phyloP scores from a whole-genome alignment of 106 monocot genomes.

The Dendrobium catenatum region DNA sequence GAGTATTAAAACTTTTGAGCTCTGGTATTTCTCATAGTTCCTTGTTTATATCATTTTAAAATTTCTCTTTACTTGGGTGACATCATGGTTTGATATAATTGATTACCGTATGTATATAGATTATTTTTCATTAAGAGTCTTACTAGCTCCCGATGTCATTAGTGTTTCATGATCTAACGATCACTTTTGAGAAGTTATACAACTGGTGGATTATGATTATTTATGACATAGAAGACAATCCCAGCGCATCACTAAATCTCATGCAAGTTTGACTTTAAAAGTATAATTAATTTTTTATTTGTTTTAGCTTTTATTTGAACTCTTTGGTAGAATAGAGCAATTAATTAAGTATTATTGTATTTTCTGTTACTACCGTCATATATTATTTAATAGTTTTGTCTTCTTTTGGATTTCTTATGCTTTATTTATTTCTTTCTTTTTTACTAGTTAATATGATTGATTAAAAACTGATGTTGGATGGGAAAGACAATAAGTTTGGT shows the following conservation, averaged over 20 bases:
- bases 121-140: not conserved
- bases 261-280: not conserved
- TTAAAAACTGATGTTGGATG: not conserved
- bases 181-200: too few relatives aligned
- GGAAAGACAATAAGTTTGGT: not conserved
- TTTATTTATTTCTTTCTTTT: not conserved
- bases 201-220: too few relatives aligned
- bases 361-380: not conserved
- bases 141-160: not conserved
- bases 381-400: not conserved
- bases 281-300: not conserved
- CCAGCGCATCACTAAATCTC: too few relatives aligned
- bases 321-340: not conserved
- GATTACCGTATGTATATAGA: too few relatives aligned
- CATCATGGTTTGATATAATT: not conserved
- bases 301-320: not conserved
- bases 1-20: not conserved
- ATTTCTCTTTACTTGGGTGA: not conserved
- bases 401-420: not conserved
- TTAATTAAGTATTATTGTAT: not conserved
- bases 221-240: too few relatives aligned
- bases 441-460: not conserved
- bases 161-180: too few relatives aligned
- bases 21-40: not conserved
- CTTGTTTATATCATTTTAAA: not conserved